Conservation (phyloP, 352 stramenopile species). For the Globisporangium emineosum region DNA sequence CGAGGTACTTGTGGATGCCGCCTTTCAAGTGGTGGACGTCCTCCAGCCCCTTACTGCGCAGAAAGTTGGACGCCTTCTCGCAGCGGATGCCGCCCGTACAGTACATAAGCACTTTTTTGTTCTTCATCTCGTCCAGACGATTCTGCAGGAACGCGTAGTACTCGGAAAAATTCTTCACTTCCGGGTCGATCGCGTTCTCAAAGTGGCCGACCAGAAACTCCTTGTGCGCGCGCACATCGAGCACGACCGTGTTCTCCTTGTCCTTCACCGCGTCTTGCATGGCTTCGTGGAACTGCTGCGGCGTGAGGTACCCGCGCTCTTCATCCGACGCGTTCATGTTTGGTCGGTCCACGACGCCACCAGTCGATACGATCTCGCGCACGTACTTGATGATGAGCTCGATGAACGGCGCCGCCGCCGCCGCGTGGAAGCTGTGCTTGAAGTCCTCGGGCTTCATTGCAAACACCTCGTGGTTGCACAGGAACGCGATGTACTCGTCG, state of each 20-base stretch:
- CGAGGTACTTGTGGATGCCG: constrained; percentile 75
- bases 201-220: constrained; percentile 75
- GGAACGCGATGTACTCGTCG: constrained; percentile 63
- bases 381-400: constrained; percentile 73
- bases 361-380: constrained; percentile 76
- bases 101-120: constrained; percentile 79
- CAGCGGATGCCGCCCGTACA: constrained; percentile 76
- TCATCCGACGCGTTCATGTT: constrained; percentile 55
- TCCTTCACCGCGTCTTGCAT: constrained; percentile 40
- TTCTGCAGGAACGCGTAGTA: constrained; percentile 67
- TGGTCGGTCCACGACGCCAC: constrained; percentile 41
- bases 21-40: constrained; percentile 69
- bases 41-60: constrained; percentile 51
- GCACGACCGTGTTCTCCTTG: constrained; percentile 46
- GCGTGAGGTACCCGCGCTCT: constrained; percentile 68
- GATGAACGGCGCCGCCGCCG: constrained; percentile 41
- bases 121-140: constrained; percentile 56
- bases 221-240: constrained; percentile 64
- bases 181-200: constrained; percentile 52
- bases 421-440: constrained; percentile 57
- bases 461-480: constrained; percentile 49
- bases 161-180: constrained; percentile 77
- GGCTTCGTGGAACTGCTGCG: constrained; percentile 70
- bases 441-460: constrained; percentile 66
- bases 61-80: constrained; percentile 72